Conservation (phyloP, 1,284 basidiomycete genomes). For the Binderoboletus segoi region DNA sequence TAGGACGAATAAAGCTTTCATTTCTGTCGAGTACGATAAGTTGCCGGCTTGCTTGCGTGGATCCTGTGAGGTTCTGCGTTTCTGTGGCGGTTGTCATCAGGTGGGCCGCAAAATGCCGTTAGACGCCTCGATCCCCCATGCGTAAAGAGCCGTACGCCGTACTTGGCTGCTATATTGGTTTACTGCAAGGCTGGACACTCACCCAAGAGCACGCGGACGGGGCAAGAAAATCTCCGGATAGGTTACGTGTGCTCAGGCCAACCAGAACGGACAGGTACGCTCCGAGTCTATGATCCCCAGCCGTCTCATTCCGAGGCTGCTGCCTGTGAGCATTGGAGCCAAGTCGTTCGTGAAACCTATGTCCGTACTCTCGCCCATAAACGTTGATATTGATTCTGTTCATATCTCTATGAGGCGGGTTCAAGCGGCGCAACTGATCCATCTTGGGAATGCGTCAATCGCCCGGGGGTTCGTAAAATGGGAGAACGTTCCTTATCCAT, state of each 20-base stretch:
- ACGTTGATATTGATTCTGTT: background rate
- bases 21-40: background rate
- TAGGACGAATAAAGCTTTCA: background rate
- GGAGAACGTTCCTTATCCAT: background rate
- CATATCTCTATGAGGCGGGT: background rate
- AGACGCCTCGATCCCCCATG: background rate
- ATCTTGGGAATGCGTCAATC: background rate
- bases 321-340: background rate
- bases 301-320: too few relatives aligned
- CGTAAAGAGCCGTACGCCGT: constrained; percentile 14
- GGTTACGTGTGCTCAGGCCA: background rate
- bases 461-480: constrained; percentile 1
- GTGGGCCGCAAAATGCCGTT: background rate
- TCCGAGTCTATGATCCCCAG: too few relatives aligned
- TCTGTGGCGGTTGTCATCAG: constrained; percentile 1
- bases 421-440: constrained; percentile 14
- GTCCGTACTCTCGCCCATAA: background rate
- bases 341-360: background rate
- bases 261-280: constrained; percentile 4
- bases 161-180: constrained; percentile 4
- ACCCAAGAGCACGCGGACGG: constrained; percentile 3
- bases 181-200: background rate
- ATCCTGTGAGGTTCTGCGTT: constrained; percentile 1
- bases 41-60: background rate
- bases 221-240: background rate